Percentiles rank a stretch among this genome's conserved stretches.
These are phyloP conservation scores for Drechslerella coelobrocha DNA, from an alignment of 2,329 filamentous ascomycete species.

Conservation along the genomic window DNA sequence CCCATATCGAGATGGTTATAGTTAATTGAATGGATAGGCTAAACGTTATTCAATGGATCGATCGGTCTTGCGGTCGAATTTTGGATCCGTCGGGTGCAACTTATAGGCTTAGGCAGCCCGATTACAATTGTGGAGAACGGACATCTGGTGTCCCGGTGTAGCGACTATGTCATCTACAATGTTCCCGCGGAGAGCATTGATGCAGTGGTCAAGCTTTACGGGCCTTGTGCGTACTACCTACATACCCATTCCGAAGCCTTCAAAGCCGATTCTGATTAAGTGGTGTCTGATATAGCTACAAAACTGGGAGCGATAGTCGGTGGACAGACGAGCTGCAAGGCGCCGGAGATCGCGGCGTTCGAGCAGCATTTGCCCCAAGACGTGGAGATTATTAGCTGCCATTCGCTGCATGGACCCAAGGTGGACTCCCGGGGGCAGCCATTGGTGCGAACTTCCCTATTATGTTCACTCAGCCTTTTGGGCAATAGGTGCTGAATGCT, in stretches of 20 bases:
- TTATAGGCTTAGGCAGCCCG: slow-evolving; percentile 56
- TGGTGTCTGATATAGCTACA: slow-evolving; percentile 68
- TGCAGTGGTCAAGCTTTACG: slow-evolving; percentile 83
- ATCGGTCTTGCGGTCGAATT: background rate
- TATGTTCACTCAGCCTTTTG: background rate
- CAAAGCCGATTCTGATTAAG: background rate
- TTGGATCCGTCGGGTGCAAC: background rate
- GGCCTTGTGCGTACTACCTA: slow-evolving; percentile 75
- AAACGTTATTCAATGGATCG: background rate
- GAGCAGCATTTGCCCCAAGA: slow-evolving; percentile 85
- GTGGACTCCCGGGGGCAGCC: slow-evolving; percentile 89
- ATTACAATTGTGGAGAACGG: slow-evolving; percentile 91
- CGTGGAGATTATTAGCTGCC: slow-evolving; percentile 92
- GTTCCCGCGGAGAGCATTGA: slow-evolving; percentile 93
- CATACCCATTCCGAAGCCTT: slow-evolving; percentile 2
- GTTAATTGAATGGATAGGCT: no score
- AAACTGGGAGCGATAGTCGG: slow-evolving; percentile 95
- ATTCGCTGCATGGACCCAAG: slow-evolving; percentile 92
- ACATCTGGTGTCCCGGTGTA: slow-evolving; percentile 90
- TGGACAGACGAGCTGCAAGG: slow-evolving; percentile 97
- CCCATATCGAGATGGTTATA: no score
- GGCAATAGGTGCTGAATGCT: background rate
- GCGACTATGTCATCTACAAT: slow-evolving; percentile 98
- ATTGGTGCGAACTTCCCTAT: slow-evolving; percentile 66
- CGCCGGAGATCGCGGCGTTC: slow-evolving; percentile 91